phyloP scores from a whole-genome alignment of 2,329 filamentous ascomycete genomes.

The Colletotrichum australisinense region DNA sequence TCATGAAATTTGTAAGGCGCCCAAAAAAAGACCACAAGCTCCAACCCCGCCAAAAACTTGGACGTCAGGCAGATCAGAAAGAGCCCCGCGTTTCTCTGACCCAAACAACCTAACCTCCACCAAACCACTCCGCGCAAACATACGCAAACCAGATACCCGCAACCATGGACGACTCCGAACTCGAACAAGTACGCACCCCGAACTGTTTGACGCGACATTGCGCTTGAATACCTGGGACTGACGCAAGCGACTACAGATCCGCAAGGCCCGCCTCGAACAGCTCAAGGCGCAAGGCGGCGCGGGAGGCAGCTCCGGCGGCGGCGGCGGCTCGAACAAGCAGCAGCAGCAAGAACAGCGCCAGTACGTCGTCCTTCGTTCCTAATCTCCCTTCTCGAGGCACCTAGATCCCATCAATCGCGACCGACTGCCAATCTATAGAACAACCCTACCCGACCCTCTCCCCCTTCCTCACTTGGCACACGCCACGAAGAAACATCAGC shows the following conservation, averaged over 20 bases:
- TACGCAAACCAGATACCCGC: not conserved
- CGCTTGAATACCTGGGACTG: not conserved
- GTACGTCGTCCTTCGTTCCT: conserved; percentile 40
- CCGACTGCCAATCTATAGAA: too few species aligned
- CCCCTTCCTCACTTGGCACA: too few species aligned
- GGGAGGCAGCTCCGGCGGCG: conserved; percentile 52
- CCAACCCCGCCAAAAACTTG: conserved; percentile 35
- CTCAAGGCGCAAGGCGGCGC: conserved; percentile 78
- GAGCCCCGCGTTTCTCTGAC: conserved; percentile 28
- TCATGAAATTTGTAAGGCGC: conserved; percentile 20
- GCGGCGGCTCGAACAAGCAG: conserved; percentile 65
- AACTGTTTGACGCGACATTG: too few species aligned
- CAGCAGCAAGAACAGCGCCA: conserved; percentile 67
- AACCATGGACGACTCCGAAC: conserved; percentile 56
- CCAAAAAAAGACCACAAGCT: conserved; percentile 3
- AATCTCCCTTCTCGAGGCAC: not conserved
- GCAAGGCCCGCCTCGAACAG: conserved; percentile 92
- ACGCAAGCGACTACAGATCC: conserved; percentile 69
- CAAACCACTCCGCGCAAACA: conserved; percentile 17
- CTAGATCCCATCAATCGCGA: too few species aligned
- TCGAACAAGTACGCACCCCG: conserved; percentile 47
- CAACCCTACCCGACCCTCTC: too few species aligned
- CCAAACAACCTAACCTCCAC: conserved; percentile 18
- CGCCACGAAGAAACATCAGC: conserved; percentile 28
- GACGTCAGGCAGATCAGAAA: conserved; percentile 21